phyloP scores from a whole-genome alignment of 352 stramenopile genomes.

The Globisporangium rhizosaccharum region DNA sequence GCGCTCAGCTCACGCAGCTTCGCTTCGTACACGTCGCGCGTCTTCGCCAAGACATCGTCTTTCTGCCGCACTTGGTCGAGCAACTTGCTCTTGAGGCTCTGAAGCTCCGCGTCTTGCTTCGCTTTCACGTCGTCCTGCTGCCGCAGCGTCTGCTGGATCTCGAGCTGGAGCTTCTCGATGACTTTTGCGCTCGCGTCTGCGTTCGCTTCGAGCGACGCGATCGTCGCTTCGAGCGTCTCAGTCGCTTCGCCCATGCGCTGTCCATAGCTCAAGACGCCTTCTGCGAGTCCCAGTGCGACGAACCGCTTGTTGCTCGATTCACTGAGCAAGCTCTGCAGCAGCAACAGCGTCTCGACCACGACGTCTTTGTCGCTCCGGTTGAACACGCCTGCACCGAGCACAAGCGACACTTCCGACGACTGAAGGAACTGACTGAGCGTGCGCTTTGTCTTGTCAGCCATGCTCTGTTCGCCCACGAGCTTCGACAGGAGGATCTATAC shows the following conservation, averaged over 20 bases:
- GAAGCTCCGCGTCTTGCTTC: slow-evolving; percentile 62
- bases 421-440: slow-evolving; percentile 69
- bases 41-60: slow-evolving; percentile 50
- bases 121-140: slow-evolving; percentile 48
- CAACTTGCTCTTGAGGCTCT: slow-evolving; percentile 51
- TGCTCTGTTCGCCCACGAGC: slow-evolving; percentile 34
- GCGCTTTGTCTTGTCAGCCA: slow-evolving; percentile 63
- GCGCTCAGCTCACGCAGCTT: slow-evolving; percentile 56
- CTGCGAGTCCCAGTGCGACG: slow-evolving; percentile 48
- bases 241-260: slow-evolving; percentile 46
- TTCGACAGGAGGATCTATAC: slow-evolving; percentile 55
- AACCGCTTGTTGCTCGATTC: slow-evolving; percentile 58
- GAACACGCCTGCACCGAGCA: slow-evolving; percentile 58
- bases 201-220: slow-evolving; percentile 43
- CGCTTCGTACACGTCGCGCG: slow-evolving; percentile 51
- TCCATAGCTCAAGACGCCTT: slow-evolving; percentile 51
- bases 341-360: slow-evolving; percentile 52
- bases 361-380: slow-evolving; percentile 60
- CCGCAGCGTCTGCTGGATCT: slow-evolving; percentile 55
- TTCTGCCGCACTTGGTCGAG: slow-evolving; percentile 66
- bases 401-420: slow-evolving; percentile 55
- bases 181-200: slow-evolving; percentile 34
- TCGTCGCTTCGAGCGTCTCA: slow-evolving; percentile 53
- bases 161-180: slow-evolving; percentile 46
- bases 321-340: slow-evolving; percentile 46